phyloP scores from a whole-genome alignment of 768 basidiomycete species.

The Collybia mongolica region DNA sequence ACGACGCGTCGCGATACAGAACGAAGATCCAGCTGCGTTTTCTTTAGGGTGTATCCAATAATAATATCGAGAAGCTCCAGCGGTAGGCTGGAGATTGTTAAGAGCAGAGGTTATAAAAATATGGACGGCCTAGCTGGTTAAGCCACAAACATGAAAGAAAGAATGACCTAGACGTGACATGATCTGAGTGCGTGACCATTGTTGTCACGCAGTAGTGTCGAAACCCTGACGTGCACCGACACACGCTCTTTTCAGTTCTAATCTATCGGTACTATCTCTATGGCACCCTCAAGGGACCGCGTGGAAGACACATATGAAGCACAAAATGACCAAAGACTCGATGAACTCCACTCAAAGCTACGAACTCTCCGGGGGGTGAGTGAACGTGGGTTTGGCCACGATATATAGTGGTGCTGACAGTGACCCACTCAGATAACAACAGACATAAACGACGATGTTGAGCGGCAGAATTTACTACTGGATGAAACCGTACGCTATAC shows the following conservation, averaged over 20 bases:
- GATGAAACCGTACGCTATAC: conserved; percentile 64
- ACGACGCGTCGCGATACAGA: neutral
- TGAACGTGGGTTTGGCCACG: neutral
- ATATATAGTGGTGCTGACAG: neutral
- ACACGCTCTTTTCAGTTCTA: neutral
- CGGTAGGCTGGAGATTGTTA: neutral
- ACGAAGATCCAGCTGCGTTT: neutral
- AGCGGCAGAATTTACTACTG: conserved; percentile 76
- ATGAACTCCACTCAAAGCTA: conserved; percentile 83
- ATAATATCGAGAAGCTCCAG: neutral
- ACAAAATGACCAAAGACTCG: conserved; percentile 83
- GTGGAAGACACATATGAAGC: conserved; percentile 77
- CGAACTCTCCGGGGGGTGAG: conserved; percentile 78
- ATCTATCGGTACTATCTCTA: conserved; percentile 8
- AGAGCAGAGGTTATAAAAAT: too few relatives aligned
- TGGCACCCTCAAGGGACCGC: conserved; percentile 41
- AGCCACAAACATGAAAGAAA: too few relatives aligned
- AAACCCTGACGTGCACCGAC: too few relatives aligned
- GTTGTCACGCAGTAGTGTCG: too few relatives aligned
- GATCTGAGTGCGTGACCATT: too few relatives aligned
- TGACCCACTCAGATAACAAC: conserved; percentile 63
- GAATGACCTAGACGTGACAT: too few relatives aligned
- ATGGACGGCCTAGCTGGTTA: too few relatives aligned
- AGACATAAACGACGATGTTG: conserved; percentile 83
- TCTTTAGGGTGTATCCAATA: neutral